phyloP scores from a whole-genome alignment of 2,329 filamentous ascomycete genomes.

The Leptographium radiaticola region DNA sequence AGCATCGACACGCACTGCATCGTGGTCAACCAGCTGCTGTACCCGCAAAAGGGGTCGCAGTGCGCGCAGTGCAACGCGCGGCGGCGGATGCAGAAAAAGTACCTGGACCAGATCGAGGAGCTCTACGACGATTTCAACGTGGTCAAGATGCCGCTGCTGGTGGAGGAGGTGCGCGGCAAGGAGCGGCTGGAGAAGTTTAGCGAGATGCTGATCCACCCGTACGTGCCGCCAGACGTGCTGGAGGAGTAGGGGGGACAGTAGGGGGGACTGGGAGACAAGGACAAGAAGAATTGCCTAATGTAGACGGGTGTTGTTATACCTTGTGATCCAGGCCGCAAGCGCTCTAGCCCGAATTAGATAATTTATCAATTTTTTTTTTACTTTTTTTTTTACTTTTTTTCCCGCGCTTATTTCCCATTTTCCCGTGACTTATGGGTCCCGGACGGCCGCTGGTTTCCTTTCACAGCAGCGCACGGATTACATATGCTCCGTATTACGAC shows the following conservation, averaged over 20 bases:
- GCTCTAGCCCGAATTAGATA: too few relatives aligned
- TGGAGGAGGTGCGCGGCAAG: constrained; percentile 92
- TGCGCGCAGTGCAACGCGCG: constrained; percentile 94
- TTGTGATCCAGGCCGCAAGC: too few relatives aligned
- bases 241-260: background rate
- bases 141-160: constrained; percentile 91
- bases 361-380: background rate
- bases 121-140: constrained; percentile 98
- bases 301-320: too few relatives aligned
- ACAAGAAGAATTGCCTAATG: background rate
- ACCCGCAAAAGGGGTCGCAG: constrained; percentile 69
- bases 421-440: background rate
- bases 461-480: too few relatives aligned
- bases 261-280: background rate
- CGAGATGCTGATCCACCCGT: constrained; percentile 69
- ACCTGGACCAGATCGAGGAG: constrained; percentile 96
- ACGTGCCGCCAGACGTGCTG: constrained; percentile 43
- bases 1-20: constrained; percentile 94
- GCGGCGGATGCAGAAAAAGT: constrained; percentile 98
- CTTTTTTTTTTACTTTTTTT: background rate
- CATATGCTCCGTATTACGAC: too few relatives aligned
- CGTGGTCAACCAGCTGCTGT: constrained; percentile 94
- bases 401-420: background rate
- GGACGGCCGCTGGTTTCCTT: background rate
- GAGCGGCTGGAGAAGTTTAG: constrained; percentile 86